Base-by-base conservation (phyloP, 2,329 filamentous ascomycete species). In the Lachnellula subtilissima region DNA sequence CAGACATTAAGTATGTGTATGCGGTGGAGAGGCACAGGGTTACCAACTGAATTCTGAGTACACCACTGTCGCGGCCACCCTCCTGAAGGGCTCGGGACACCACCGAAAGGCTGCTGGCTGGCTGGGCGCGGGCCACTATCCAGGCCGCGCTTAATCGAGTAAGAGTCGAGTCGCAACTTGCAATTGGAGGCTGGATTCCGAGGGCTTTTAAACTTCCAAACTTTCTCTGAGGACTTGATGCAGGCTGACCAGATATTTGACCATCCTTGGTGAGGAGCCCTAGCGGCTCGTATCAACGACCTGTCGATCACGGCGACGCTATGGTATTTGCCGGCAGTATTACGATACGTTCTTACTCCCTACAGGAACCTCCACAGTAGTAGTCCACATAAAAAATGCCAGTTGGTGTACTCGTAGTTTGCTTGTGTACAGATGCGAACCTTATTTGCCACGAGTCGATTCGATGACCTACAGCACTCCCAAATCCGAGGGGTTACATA, bases 241-340 rank as follows among this genome's bases (percentile, higher is more conserved):
- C 50, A 28, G 36, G 36, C 15, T 35, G 45, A 53, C 45, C 48
- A 45, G 12, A 8, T 12, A 45, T 45, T 14, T 4, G 47, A 50
- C 52, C 52, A 37, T 35, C 40, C 32, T 48, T n/a, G 42, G 42
- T 47, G 48, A 51, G 45, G 49, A 47, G 25, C 25, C 45, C 50
- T 50, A 56, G 46, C 25, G 35, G 43, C 47, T 46, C 37, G 50
- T 48, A 50, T 50, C 50, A 42, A 25, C 22, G 22, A 51, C 45
- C 52, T 53, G 50, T 56, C 46, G 53, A 56, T 52, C 51, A 49
- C 45, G 40, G 37, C 36, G 43, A 48, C 42, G 46, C 35, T 42
- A 51, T 54, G 37, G 35, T 40, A 57, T 56, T 48, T 61, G 53
- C 62, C 62, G 60, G 60, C 54, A 60, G 52, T 52, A 57, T 55